These are phyloP conservation scores for Zoysia pacifica DNA, from an alignment of 176 grass and related monocot species.

Conservation along the genomic window DNA sequence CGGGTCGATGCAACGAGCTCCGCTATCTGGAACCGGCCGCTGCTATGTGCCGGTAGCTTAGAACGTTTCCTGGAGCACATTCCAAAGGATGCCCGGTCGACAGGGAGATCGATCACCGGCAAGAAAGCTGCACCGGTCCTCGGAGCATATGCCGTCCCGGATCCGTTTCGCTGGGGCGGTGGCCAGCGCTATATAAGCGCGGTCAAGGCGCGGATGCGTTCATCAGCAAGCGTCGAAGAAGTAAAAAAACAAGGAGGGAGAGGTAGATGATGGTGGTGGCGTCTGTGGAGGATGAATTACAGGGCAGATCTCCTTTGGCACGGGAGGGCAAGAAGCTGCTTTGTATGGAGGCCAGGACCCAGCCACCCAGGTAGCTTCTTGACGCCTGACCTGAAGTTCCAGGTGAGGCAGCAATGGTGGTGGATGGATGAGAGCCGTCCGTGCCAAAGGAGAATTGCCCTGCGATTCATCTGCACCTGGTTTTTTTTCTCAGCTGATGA, in stretches of 20 bases:
- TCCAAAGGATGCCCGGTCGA: slow-evolving; percentile 24
- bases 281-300: slow-evolving; percentile 41
- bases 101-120: slow-evolving; percentile 7
- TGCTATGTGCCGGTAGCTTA: background rate
- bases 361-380: background rate
- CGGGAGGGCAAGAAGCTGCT: slow-evolving; percentile 21
- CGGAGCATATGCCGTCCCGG: slow-evolving; percentile 45
- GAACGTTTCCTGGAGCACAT: slow-evolving; percentile 31
- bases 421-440: background rate
- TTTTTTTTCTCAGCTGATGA: background rate
- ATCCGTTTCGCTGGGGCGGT: slow-evolving; percentile 7
- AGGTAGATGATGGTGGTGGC: background rate
- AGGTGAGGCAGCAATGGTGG: background rate
- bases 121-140: slow-evolving; percentile 25
- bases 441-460: slow-evolving; percentile 82
- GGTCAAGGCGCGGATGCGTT: slow-evolving; percentile 6
- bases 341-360: background rate
- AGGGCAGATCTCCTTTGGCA: slow-evolving; percentile 64
- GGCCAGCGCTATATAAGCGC: slow-evolving; percentile 37
- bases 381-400: slow-evolving; percentile 14
- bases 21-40: background rate
- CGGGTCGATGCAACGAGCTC: background rate
- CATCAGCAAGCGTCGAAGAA: background rate
- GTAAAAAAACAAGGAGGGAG: background rate
- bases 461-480: slow-evolving; percentile 40